A percentile compares a stretch with the other conserved stretches of the same genome.
phyloP scores from a whole-genome alignment of 345 rosid genomes.

The Sisymbrium altissimum region DNA sequence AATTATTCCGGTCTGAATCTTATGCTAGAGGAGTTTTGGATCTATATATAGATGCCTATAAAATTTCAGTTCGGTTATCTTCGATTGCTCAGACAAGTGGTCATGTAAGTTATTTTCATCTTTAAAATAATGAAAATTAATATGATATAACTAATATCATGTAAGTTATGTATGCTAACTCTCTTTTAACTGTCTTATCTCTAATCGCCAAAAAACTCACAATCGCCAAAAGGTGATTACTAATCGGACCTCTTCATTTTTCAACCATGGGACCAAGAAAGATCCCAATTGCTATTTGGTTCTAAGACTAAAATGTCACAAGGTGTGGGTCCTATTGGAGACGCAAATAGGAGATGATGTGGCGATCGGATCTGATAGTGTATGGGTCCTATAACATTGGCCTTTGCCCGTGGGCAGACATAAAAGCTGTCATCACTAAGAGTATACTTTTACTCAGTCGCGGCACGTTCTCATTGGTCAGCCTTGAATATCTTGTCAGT shows the following conservation, averaged over 20 bases:
- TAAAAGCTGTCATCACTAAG: conserved; percentile 35
- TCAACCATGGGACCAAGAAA: not conserved
- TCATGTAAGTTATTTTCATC: no score
- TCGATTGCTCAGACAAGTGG: not conserved
- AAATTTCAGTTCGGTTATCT: no score
- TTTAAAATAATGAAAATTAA: no score
- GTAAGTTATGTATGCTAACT: not conserved
- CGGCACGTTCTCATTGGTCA: conserved; percentile 34
- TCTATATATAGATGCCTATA: no score
- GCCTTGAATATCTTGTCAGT: conserved; percentile 21
- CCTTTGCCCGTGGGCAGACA: conserved; percentile 38
- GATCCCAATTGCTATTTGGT: not conserved
- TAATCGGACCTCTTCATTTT: not conserved
- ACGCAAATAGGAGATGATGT: conserved; percentile 24
- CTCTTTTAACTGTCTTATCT: not conserved
- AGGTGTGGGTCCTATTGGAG: not conserved
- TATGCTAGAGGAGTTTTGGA: no score
- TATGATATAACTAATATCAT: not conserved
- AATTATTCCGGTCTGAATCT: no score
- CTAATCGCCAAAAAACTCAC: not conserved
- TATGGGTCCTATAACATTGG: conserved; percentile 27
- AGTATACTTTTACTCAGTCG: not conserved
- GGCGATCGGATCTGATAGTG: conserved; percentile 32
- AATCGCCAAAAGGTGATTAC: not conserved
- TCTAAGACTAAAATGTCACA: not conserved